phyloP scores from a whole-genome alignment of 1,139 yeast species.

The Ogataea hybrid region DNA sequence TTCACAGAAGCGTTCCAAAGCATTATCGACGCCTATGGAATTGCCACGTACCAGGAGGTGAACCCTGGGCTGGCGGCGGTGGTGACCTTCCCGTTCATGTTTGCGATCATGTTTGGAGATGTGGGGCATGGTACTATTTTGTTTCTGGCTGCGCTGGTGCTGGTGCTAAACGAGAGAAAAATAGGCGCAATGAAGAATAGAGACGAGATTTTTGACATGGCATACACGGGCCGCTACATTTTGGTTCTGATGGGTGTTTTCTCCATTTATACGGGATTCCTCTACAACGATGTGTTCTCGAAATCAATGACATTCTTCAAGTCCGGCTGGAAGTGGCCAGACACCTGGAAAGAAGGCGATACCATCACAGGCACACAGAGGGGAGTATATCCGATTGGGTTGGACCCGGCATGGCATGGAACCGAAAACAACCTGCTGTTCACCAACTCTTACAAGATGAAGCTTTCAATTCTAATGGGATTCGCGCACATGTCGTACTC shows the following conservation, averaged over 20 bases:
- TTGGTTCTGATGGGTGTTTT: conserved; percentile 87
- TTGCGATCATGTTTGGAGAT: conserved; percentile 99
- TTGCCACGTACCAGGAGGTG: conserved; percentile 91
- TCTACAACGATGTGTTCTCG: conserved; percentile 92
- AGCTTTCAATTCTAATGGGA: no score
- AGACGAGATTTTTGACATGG: conserved; percentile 97
- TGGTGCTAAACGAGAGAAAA: conserved; percentile 67
- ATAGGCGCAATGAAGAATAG: conserved; percentile 66
- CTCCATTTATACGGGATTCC: conserved; percentile 89
- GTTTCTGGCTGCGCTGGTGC: conserved; percentile 63
- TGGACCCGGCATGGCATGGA: conserved; percentile 99
- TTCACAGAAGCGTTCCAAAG: conserved; percentile 89
- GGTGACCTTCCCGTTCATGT: conserved; percentile 97
- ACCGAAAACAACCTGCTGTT: conserved; percentile 88
- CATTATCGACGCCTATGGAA: conserved; percentile 93
- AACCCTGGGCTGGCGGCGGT: conserved; percentile 95
- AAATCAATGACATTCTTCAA: conserved; percentile 81
- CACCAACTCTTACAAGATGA: no score
- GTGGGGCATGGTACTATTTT: conserved; percentile 91
- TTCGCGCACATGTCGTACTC: no score
- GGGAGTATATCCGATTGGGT: conserved; percentile 79
- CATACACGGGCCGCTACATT: conserved; percentile 87
- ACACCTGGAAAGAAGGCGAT: conserved; percentile 59
- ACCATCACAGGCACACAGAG: conserved; percentile 56
- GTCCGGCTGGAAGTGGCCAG: conserved; percentile 94